Percentiles rank a stretch among this genome's conserved stretches.
These are phyloP conservation scores for Yamadazyma scolyti DNA, from an alignment of 805 yeast genomes.

Conservation along the genomic window DNA sequence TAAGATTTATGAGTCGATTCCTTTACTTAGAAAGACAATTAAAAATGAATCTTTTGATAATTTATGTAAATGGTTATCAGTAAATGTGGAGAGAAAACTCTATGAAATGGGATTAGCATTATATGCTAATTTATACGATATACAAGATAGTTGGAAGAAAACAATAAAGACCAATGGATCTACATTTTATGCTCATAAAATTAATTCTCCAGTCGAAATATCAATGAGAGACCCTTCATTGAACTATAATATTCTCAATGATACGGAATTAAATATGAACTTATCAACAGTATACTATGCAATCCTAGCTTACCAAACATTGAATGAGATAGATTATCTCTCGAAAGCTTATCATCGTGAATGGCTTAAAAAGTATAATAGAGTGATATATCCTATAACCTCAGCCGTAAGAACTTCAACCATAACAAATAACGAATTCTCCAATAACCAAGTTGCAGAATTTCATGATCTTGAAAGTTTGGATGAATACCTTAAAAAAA, in stretches of 20 bases:
- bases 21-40: conserved; percentile 68
- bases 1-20: conserved; percentile 71
- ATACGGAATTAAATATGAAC: conserved; percentile 40
- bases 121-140: conserved; percentile 48
- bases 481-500: conserved; percentile 53
- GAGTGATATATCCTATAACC: conserved; percentile 63
- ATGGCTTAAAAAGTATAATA: conserved; percentile 64
- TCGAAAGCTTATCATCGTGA: conserved; percentile 65
- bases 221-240: conserved; percentile 61
- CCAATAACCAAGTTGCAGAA: conserved; percentile 17
- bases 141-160: conserved; percentile 59
- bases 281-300: conserved; percentile 80
- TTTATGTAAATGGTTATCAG: conserved; percentile 61
- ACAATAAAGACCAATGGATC: conserved; percentile 38
- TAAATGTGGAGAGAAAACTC: conserved; percentile 58
- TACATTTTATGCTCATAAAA: conserved; percentile 50
- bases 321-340: conserved; percentile 62
- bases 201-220: conserved; percentile 83
- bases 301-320: conserved; percentile 71
- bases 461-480: conserved; percentile 34
- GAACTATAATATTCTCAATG: conserved; percentile 48
- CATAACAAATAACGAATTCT: conserved; percentile 6
- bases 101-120: conserved; percentile 54
- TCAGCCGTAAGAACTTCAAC: conserved; percentile 28
- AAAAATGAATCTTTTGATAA: conserved; percentile 69